Evolutionary conservation across 2,329 filamentous ascomycete genomes (phyloP).

Genomic region (Arthrobotrys sphaeroides): DNA sequence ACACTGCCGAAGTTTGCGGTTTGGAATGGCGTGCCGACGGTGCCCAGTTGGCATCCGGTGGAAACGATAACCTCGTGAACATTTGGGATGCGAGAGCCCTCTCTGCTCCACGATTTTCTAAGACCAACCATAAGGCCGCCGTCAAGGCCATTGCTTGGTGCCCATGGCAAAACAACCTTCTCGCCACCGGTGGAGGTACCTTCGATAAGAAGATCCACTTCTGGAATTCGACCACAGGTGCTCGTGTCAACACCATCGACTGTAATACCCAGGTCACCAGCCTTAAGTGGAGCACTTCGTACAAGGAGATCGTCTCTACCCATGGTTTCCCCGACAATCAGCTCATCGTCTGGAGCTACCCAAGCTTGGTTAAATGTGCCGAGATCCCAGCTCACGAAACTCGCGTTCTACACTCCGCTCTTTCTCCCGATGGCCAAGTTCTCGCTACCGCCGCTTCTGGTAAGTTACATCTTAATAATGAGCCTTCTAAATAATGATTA

Average conservation of each 20-base stretch:
- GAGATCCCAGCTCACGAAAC: slow-evolving; percentile 98
- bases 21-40: slow-evolving; percentile 98
- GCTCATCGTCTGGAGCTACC: slow-evolving; percentile 98
- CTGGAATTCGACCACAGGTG: slow-evolving; percentile 98
- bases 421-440: slow-evolving; percentile 98
- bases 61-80: slow-evolving; percentile 98
- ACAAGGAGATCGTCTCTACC: slow-evolving; percentile 97
- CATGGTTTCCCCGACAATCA: slow-evolving; percentile 99
- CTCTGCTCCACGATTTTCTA: slow-evolving; percentile 95
- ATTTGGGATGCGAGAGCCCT: slow-evolving; percentile 98
- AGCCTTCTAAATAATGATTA: slow-evolving; percentile 30
- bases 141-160: slow-evolving; percentile 98
- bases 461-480: slow-evolving; percentile 62
- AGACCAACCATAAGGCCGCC: slow-evolving; percentile 94
- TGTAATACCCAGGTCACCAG: slow-evolving; percentile 97
- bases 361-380: slow-evolving; percentile 93
- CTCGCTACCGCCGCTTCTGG: slow-evolving; percentile 80
- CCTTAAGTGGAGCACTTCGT: slow-evolving; percentile 93
- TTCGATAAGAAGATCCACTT: slow-evolving; percentile 99
- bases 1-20: slow-evolving; percentile 97
- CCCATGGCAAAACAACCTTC: slow-evolving; percentile 85
- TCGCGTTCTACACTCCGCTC: slow-evolving; percentile 92
- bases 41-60: slow-evolving; percentile 94
- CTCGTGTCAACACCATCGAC: slow-evolving; percentile 98
- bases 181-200: slow-evolving; percentile 86